A percentile compares a stretch with the other conserved stretches of the same genome.
Evolutionary conservation across 1,284 basidiomycete genomes (phyloP).

Genomic region (Tilletia indica): DNA sequence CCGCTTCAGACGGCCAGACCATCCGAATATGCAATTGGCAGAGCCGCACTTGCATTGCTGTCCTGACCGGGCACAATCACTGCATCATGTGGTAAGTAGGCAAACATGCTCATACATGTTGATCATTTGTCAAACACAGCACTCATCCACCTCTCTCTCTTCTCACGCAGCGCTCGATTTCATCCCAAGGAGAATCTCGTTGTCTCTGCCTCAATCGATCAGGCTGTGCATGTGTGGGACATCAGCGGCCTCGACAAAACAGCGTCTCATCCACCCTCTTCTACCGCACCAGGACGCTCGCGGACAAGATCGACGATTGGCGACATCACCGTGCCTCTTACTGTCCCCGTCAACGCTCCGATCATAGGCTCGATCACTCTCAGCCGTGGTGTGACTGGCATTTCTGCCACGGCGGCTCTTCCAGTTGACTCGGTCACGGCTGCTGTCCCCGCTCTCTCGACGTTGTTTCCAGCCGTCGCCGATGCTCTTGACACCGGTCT

Average conservation of each 20-base stretch:
- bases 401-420: too few relatives aligned
- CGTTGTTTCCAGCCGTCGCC: too few relatives aligned
- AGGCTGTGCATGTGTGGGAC: constrained; percentile 99
- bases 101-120: too few relatives aligned
- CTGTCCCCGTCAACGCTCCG: too few relatives aligned
- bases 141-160: background rate
- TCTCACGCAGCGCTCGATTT: constrained; percentile 77
- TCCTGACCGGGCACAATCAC: constrained; percentile 96
- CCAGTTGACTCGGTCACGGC: background rate
- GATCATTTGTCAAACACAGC: background rate
- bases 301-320: too few relatives aligned
- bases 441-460: background rate
- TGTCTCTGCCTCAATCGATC: constrained; percentile 97
- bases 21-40: constrained; percentile 99
- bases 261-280: constrained; percentile 94
- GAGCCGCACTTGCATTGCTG: constrained; percentile 93
- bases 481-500: too few relatives aligned
- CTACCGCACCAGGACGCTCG: constrained; percentile 99
- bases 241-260: constrained; percentile 93
- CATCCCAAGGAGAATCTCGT: constrained; percentile 98
- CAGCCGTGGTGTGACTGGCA: too few relatives aligned
- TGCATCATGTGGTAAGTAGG: constrained; percentile 80
- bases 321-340: too few relatives aligned
- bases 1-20: constrained; percentile 98
- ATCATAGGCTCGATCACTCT: too few relatives aligned